These are phyloP conservation scores for Suhomyces tanzawaensis DNA, from an alignment of 805 yeast genomes.

Conservation along the genomic window DNA sequence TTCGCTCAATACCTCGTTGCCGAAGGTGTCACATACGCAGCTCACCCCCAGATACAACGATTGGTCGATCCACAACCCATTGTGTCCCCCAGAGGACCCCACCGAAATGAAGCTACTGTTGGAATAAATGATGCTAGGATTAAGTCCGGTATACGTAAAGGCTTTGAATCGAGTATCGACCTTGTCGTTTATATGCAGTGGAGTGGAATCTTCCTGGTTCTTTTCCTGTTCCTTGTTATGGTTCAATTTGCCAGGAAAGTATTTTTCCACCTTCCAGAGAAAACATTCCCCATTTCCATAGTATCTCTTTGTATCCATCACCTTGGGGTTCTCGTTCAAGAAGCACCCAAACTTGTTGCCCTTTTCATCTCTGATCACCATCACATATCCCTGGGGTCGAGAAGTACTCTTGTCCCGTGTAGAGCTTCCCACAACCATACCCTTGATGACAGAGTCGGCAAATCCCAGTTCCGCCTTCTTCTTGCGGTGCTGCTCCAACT, in stretches of 20 bases:
- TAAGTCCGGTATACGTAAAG: conserved; percentile 82
- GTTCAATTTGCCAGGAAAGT: conserved; percentile 17
- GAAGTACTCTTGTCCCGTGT: conserved; percentile 15
- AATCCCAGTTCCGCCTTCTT: conserved; percentile 28
- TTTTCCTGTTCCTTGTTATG: conserved; percentile 3
- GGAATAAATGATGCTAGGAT: conserved; percentile 83
- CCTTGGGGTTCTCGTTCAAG: conserved; percentile 67
- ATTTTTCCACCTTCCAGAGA: conserved; percentile 73
- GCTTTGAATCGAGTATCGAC: conserved; percentile 56
- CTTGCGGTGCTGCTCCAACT: conserved; percentile 20
- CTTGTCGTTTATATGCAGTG: background rate
- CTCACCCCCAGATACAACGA: conserved; percentile 75
- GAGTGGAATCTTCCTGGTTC: background rate
- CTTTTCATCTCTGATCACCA: conserved; percentile 65
- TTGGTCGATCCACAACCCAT: conserved; percentile 86
- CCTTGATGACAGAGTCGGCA: conserved; percentile 33
- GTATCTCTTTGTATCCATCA: conserved; percentile 69
- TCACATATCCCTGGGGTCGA: conserved; percentile 63
- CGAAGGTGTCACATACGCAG: conserved; percentile 78
- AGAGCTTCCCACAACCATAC: conserved; percentile 20
- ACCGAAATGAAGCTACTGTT: conserved; percentile 73
- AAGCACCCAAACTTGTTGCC: conserved; percentile 76
- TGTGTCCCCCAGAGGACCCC: conserved; percentile 92
- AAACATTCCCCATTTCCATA: conserved; percentile 96
- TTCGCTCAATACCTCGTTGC: conserved; percentile 68